Percentiles rank a stretch among this genome's conserved stretches.
Conservation (phyloP, 345 rosid species). For the Hibiscus syriacus region DNA sequence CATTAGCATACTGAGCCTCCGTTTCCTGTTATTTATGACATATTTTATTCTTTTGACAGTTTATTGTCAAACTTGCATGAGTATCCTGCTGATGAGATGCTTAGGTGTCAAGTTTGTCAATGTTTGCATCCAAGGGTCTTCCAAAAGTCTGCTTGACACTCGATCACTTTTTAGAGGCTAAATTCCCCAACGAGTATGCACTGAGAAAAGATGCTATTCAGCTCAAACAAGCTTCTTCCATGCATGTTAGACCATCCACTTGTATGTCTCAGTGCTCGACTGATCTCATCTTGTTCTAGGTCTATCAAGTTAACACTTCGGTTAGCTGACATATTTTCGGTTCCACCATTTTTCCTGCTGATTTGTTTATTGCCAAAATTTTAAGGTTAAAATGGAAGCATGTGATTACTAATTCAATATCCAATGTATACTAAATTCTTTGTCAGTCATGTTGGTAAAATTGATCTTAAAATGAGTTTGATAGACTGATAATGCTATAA, state of each 20-base stretch:
- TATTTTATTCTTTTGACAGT: constrained; percentile 29
- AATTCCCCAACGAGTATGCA: constrained; percentile 55
- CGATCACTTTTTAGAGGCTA: constrained; percentile 48
- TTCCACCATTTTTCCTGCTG: neutral
- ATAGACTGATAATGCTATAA: neutral
- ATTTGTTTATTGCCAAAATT: neutral
- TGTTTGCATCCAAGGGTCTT: constrained; percentile 47
- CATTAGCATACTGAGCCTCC: neutral
- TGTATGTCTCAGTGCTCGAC: constrained; percentile 18
- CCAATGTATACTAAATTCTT: neutral
- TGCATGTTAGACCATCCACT: constrained; percentile 23
- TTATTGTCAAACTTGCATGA: constrained; percentile 61
- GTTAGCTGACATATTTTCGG: neutral
- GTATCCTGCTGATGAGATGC: constrained; percentile 24
- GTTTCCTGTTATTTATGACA: neutral
- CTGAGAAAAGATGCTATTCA: constrained; percentile 33
- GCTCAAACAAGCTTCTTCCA: constrained; percentile 17
- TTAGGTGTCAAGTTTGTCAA: constrained; percentile 58
- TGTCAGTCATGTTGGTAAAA: neutral
- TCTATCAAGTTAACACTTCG: neutral
- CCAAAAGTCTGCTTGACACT: constrained; percentile 69
- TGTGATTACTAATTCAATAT: neutral
- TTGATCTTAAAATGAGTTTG: neutral
- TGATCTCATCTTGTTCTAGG: neutral
- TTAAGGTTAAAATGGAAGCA: neutral